These are phyloP conservation scores for Brassica balearica DNA, from an alignment of 441 rosid genomes.

Conservation along the genomic window DNA sequence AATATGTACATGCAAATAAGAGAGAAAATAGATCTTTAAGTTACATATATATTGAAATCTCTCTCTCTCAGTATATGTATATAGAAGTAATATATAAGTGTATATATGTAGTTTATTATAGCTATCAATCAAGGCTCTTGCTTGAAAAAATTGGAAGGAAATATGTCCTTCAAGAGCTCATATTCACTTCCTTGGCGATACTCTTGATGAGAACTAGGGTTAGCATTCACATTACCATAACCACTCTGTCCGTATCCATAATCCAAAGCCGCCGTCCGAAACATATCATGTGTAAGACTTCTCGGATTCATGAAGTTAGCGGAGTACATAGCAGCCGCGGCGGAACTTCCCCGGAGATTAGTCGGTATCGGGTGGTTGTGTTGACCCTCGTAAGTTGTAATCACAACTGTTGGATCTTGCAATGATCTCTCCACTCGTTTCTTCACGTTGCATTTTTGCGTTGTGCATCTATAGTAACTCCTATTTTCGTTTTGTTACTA, in stretches of 20 bases:
- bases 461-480: slow-evolving; percentile 91
- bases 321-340: slow-evolving; percentile 51
- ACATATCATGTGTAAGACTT: slow-evolving; percentile 50
- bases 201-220: slow-evolving; percentile 35
- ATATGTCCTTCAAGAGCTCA: slow-evolving; percentile 79
- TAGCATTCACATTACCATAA: slow-evolving; percentile 43
- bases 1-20: slow-evolving; percentile 41
- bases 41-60: slow-evolving; percentile 12
- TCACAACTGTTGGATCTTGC: slow-evolving; percentile 74
- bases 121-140: slow-evolving; percentile 63
- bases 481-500: slow-evolving; percentile 44
- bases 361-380: slow-evolving; percentile 78
- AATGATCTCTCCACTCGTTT: slow-evolving; percentile 87
- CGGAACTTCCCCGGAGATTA: slow-evolving; percentile 63
- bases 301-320: slow-evolving; percentile 34
- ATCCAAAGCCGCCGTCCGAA: slow-evolving; percentile 28
- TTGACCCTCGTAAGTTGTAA: slow-evolving; percentile 91
- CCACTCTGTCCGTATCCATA: slow-evolving; percentile 38
- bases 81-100: not conserved
- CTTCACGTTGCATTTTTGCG: slow-evolving; percentile 77
- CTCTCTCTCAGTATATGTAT: not conserved
- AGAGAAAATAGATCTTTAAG: slow-evolving; percentile 31
- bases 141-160: slow-evolving; percentile 71
- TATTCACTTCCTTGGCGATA: slow-evolving; percentile 49
- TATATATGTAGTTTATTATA: slow-evolving; percentile 8